Conservation (phyloP, 768 basidiomycete genomes). For the Leccinum pellstonianum region DNA sequence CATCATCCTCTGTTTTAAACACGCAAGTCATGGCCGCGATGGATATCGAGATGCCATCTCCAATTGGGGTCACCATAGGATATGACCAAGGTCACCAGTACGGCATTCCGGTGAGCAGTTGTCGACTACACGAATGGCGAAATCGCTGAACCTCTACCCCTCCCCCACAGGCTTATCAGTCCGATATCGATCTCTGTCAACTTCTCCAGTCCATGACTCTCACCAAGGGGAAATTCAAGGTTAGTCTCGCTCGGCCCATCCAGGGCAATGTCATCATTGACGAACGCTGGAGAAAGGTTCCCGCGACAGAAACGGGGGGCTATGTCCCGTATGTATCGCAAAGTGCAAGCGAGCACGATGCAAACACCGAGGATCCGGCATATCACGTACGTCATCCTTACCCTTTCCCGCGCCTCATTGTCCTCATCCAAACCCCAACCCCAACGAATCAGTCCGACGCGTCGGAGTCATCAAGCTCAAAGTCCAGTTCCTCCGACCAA, state of each 20-base stretch:
- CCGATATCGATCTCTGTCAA: conserved; percentile 50
- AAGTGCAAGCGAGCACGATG: conserved; percentile 41
- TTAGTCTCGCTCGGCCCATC: conserved; percentile 11
- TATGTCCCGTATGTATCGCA: conserved; percentile 31
- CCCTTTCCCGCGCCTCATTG: not conserved
- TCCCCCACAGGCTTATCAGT: conserved; percentile 23
- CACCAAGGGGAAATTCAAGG: conserved; percentile 36
- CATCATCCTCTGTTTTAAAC: conserved; percentile 1
- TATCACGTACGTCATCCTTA: conserved; percentile 37
- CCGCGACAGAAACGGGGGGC: conserved; percentile 17
- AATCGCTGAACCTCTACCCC: conserved; percentile 2
- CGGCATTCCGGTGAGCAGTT: conserved; percentile 24
- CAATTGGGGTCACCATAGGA: conserved; percentile 26
- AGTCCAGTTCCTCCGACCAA: conserved; percentile 36
- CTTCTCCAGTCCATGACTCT: conserved; percentile 53
- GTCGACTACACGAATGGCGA: not conserved
- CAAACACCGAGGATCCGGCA: conserved; percentile 44
- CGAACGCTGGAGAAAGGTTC: conserved; percentile 35
- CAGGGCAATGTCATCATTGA: conserved; percentile 11
- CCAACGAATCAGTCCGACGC: conserved; percentile 40
- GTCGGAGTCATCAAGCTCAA: conserved; percentile 46
- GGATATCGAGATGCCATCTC: conserved; percentile 36
- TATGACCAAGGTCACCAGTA: conserved; percentile 21
- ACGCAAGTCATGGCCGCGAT: conserved; percentile 21
- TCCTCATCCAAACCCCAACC: not conserved